Conservation (phyloP, 2,329 filamentous ascomycete genomes). For the Pseudopyrenochaeta lycopersici region DNA sequence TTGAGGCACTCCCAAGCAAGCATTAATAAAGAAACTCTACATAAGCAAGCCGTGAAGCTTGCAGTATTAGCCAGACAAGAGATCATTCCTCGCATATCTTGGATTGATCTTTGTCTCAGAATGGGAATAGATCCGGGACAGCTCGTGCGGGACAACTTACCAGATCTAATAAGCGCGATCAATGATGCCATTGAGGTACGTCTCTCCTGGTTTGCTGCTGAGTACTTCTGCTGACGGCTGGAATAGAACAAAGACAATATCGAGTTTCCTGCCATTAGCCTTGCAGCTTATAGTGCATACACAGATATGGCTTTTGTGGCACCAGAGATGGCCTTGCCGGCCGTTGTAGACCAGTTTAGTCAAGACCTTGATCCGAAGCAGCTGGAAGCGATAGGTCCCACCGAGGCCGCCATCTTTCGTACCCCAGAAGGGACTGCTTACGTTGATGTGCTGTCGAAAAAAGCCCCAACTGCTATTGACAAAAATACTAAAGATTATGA, state of each 20-base stretch:
- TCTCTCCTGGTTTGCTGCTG: constrained; percentile 16
- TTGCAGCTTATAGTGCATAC: constrained; percentile 82
- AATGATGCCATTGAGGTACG: constrained; percentile 64
- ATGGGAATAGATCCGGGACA: constrained; percentile 84
- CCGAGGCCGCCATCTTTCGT: constrained; percentile 91
- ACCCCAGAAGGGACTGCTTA: constrained; percentile 89
- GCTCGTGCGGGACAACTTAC: constrained; percentile 71
- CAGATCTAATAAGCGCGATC: constrained; percentile 74
- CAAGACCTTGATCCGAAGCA: constrained; percentile 76
- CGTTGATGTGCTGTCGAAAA: constrained; percentile 89
- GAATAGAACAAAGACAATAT: constrained; percentile 31
- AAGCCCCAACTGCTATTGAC: constrained; percentile 75
- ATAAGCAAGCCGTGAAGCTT: constrained; percentile 77
- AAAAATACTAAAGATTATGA: constrained; percentile 97
- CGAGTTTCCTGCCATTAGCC: constrained; percentile 58
- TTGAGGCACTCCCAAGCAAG: constrained; percentile 54
- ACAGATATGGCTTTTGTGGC: constrained; percentile 94
- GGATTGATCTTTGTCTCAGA: constrained; percentile 88
- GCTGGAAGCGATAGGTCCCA: constrained; percentile 77
- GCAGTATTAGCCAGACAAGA: constrained; percentile 81
- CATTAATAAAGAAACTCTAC: constrained; percentile 62
- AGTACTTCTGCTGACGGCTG: constrained; percentile 2
- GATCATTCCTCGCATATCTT: constrained; percentile 78
- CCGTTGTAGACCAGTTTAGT: constrained; percentile 76
- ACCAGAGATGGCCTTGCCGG: constrained; percentile 79